Percentiles rank a stretch among this genome's conserved stretches.
Evolutionary conservation across 331 rosid species (phyloP).

Genomic region (Arachis monticola): DNA sequence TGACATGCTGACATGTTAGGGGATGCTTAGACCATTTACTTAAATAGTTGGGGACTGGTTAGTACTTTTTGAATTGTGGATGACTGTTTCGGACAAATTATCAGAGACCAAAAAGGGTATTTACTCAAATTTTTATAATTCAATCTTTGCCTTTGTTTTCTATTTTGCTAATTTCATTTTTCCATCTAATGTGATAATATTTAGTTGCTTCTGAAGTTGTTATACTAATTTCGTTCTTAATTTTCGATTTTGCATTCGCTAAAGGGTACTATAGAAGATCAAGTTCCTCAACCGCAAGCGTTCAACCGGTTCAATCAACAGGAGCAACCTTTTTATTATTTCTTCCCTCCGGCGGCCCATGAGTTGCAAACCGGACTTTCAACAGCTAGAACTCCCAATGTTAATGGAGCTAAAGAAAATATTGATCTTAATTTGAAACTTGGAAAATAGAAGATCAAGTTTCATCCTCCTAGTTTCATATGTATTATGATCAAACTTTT

Average conservation of each 20-base stretch:
- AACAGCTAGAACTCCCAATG: conserved; percentile 41
- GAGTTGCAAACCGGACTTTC: conserved; percentile 45
- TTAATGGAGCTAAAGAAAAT: conserved; percentile 53
- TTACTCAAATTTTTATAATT: too few relatives aligned
- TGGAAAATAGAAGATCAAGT: conserved; percentile 35
- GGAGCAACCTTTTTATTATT: conserved; percentile 54
- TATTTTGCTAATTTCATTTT: background rate
- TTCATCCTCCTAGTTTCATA: background rate
- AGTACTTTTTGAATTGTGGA: too few relatives aligned
- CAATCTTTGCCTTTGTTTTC: too few relatives aligned
- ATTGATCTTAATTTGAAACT: conserved; percentile 80
- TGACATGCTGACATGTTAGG: too few relatives aligned
- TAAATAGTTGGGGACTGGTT: too few relatives aligned
- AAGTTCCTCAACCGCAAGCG: conserved; percentile 34
- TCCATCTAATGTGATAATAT: too few relatives aligned
- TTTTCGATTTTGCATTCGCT: conserved; percentile 17
- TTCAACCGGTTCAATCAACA: conserved; percentile 46
- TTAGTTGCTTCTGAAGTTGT: too few relatives aligned
- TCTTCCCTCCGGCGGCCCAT: conserved; percentile 61
- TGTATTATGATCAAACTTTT: conserved; percentile 15
- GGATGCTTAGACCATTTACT: too few relatives aligned
- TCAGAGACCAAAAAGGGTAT: too few relatives aligned
- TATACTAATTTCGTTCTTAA: conserved; percentile 1
- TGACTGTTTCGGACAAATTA: too few relatives aligned
- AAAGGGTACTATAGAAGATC: conserved; percentile 56